Evolutionary conservation across 139 green algal species (phyloP).

Genomic region (Marvania coccoides): DNA sequence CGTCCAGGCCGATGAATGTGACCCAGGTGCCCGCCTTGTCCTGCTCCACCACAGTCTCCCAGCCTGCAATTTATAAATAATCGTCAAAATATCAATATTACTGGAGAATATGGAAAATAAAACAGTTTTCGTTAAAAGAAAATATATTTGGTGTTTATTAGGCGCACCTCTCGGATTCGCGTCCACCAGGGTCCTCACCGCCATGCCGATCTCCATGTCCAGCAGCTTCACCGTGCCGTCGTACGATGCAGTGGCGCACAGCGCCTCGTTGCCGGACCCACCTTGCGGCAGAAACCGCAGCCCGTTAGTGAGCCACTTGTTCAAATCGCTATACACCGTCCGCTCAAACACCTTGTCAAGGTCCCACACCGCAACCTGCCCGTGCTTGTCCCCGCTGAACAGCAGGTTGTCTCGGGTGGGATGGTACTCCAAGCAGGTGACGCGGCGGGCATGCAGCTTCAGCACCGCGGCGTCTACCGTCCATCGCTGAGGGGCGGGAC

Average conservation of each 20-base stretch:
- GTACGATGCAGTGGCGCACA: slow-evolving; percentile 34
- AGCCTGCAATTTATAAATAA: too few relatives aligned
- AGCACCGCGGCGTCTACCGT: slow-evolving; percentile 77
- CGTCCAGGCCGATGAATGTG: slow-evolving; percentile 22
- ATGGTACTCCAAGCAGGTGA: slow-evolving; percentile 75
- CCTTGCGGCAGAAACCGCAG: slow-evolving; percentile 38
- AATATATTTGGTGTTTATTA: too few relatives aligned
- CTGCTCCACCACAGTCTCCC: not conserved
- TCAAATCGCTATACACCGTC: slow-evolving; percentile 54
- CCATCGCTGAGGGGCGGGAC: slow-evolving; percentile 15
- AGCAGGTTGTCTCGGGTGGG: slow-evolving; percentile 48
- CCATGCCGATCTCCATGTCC: slow-evolving; percentile 1
- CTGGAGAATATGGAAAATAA: too few relatives aligned
- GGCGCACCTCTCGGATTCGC: not conserved
- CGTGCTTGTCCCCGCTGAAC: slow-evolving; percentile 73
- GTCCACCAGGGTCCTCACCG: not conserved
- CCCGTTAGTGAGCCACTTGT: slow-evolving; percentile 56
- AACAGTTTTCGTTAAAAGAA: too few relatives aligned
- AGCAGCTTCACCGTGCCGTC: slow-evolving; percentile 62
- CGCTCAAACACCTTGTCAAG: slow-evolving; percentile 70
- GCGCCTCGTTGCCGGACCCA: slow-evolving; percentile 8
- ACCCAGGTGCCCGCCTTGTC: slow-evolving; percentile 11
- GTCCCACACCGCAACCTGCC: slow-evolving; percentile 77
- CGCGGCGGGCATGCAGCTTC: slow-evolving; percentile 64
- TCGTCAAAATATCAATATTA: too few relatives aligned